phyloP scores from a whole-genome alignment of 1,284 basidiomycete genomes.

The Singerocomus inundabilis region DNA sequence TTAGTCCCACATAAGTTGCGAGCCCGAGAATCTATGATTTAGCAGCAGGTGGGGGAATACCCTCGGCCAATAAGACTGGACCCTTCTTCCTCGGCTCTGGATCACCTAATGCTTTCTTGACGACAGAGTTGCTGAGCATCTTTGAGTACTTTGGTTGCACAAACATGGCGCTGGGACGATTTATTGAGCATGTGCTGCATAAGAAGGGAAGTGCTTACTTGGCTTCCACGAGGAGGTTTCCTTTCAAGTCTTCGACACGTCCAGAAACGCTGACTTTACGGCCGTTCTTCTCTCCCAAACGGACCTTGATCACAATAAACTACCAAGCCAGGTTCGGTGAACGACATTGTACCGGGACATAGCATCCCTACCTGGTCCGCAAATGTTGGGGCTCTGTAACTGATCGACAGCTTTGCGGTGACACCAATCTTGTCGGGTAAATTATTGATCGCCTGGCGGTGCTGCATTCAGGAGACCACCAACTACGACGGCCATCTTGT shows the following conservation, averaged over 20 bases:
- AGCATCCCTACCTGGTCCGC: constrained; percentile 70
- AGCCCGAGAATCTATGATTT: constrained; percentile 25
- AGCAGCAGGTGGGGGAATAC: constrained; percentile 24
- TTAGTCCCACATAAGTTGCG: background rate
- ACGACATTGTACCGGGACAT: background rate
- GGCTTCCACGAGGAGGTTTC: constrained; percentile 79
- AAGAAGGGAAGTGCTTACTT: constrained; percentile 45
- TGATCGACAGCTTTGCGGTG: constrained; percentile 77
- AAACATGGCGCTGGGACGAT: constrained; percentile 59
- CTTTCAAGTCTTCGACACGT: constrained; percentile 73
- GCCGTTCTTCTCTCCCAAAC: constrained; percentile 64
- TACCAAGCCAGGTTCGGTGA: constrained; percentile 29
- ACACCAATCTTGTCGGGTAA: constrained; percentile 91
- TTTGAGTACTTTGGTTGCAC: constrained; percentile 84
- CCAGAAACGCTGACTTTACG: constrained; percentile 77
- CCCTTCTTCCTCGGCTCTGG: constrained; percentile 30
- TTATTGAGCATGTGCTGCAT: background rate
- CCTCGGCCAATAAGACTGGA: constrained; percentile 29
- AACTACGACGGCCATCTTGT: background rate
- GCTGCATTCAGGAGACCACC: constrained; percentile 2
- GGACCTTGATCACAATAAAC: constrained; percentile 73
- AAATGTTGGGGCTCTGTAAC: constrained; percentile 77
- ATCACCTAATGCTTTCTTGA: constrained; percentile 52
- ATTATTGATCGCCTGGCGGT: constrained; percentile 68
- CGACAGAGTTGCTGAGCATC: constrained; percentile 53